Percentiles rank a stretch among this genome's conserved stretches.
Evolutionary conservation across 305 asterid species (phyloP).

Genomic region (Fraxinus sp.): DNA sequence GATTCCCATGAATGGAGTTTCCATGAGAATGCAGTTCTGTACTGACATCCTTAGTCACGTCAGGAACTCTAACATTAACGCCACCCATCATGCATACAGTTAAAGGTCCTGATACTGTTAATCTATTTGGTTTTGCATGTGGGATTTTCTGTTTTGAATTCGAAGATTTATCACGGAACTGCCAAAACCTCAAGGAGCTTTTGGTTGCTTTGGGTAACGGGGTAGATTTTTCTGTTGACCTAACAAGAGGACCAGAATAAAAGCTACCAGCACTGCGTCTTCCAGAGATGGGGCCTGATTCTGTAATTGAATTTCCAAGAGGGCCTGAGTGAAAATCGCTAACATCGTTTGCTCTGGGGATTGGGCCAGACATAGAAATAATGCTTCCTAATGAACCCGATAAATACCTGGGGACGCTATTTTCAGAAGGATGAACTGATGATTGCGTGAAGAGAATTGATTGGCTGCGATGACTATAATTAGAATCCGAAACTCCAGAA

Average conservation of each 20-base stretch:
- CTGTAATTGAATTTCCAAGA: constrained; percentile 40
- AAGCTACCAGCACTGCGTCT: constrained; percentile 35
- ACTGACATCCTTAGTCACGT: constrained; percentile 22
- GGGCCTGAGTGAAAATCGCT: constrained; percentile 57
- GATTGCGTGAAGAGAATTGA: constrained; percentile 67
- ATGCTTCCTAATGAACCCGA: constrained; percentile 41
- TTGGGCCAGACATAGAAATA: constrained; percentile 61
- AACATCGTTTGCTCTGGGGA: constrained; percentile 40
- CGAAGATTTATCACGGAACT: constrained; percentile 49
- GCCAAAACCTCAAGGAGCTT: constrained; percentile 53
- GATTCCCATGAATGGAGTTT: constrained; percentile 34
- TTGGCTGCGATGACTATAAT: constrained; percentile 50
- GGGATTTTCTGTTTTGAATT: constrained; percentile 35
- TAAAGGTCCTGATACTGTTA: constrained; percentile 39
- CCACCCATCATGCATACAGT: constrained; percentile 34
- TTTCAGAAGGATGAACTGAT: constrained; percentile 75
- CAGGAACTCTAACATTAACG: constrained; percentile 26
- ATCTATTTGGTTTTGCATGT: constrained; percentile 30
- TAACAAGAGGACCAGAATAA: constrained; percentile 63
- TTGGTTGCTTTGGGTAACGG: constrained; percentile 44
- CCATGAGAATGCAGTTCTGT: constrained; percentile 24
- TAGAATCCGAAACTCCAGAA: constrained; percentile 38
- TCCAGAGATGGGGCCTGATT: constrained; percentile 45
- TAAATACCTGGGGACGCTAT: constrained; percentile 46
- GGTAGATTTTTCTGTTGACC: constrained; percentile 44